Evolutionary conservation across 805 yeast species (phyloP).

Genomic region (Candida krabiensis): DNA sequence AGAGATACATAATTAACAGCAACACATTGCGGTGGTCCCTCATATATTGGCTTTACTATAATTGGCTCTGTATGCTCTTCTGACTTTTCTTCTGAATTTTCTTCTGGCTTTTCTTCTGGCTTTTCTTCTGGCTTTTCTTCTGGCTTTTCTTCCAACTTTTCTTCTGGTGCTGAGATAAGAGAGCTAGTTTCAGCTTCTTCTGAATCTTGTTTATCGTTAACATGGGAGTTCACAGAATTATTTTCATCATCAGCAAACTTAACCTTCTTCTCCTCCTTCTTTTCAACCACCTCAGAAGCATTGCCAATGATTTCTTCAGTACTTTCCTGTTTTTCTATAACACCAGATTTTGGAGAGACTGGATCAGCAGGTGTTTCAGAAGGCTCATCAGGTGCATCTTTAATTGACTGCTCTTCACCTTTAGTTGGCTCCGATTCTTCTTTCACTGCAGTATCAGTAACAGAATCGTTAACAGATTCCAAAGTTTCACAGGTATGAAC

Average conservation of each 20-base stretch:
- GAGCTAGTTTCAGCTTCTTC: constrained; percentile 2
- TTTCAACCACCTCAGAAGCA: constrained; percentile 23
- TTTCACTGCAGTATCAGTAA: no score
- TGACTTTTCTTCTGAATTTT: constrained; percentile 1
- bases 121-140: constrained; percentile 1
- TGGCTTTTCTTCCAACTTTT: neutral
- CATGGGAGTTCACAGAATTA: neutral
- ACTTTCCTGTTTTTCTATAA: no score
- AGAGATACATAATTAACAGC: constrained; percentile 55
- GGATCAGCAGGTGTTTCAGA: no score
- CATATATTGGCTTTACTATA: constrained; percentile 33
- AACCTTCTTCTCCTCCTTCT: constrained; percentile 18
- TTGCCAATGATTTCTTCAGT: no score
- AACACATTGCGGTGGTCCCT: constrained; percentile 70
- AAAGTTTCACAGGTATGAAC: no score
- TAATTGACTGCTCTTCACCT: no score
- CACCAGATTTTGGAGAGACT: no score
- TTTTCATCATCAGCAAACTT: constrained; percentile 13
- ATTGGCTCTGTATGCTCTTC: constrained; percentile 1
- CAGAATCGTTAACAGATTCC: no score
- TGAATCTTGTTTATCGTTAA: neutral
- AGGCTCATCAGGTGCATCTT: no score
- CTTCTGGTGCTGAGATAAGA: neutral
- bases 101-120: constrained; percentile 1
- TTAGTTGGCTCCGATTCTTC: no score